These are phyloP conservation scores for Cytidiella melzeri DNA, from an alignment of 768 basidiomycete species.

Conservation along the genomic window DNA sequence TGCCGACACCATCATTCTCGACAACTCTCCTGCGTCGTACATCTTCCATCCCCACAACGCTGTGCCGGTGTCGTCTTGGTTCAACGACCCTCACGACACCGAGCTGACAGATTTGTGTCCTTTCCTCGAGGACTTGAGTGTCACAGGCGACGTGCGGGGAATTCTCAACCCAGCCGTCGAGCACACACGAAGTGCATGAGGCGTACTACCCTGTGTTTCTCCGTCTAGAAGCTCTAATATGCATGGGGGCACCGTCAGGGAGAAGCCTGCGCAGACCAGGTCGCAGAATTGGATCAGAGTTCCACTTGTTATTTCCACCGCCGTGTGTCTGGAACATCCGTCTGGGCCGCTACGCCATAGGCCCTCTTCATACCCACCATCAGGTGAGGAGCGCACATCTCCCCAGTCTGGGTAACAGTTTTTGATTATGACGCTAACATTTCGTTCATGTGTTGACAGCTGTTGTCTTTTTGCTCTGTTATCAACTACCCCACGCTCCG, in stretches of 20 bases:
- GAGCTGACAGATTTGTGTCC: conserved; percentile 93
- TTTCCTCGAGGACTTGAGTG: conserved; percentile 82
- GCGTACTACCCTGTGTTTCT: neutral
- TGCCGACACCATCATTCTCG: conserved; percentile 91
- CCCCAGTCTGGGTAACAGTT: no score
- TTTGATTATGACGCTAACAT: neutral
- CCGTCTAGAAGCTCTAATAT: no score
- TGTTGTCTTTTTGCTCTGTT: conserved; percentile 8
- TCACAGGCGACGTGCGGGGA: conserved; percentile 80
- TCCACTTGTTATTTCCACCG: neutral
- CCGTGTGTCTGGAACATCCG: neutral
- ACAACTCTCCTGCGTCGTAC: conserved; percentile 98
- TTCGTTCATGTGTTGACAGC: neutral
- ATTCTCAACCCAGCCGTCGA: conserved; percentile 20
- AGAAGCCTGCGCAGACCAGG: conserved; percentile 11
- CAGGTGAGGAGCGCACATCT: conserved; percentile 4
- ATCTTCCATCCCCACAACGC: conserved; percentile 99
- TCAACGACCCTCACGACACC: conserved; percentile 97
- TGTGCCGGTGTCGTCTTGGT: conserved; percentile 98
- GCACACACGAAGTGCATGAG: neutral
- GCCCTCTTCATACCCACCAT: conserved; percentile 7
- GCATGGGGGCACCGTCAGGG: no score
- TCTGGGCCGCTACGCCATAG: neutral
- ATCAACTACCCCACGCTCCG: conserved; percentile 4
- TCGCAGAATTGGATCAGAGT: no score